Conservation (phyloP, 345 rosid genomes). For the Chamaenerion angustifolium region DNA sequence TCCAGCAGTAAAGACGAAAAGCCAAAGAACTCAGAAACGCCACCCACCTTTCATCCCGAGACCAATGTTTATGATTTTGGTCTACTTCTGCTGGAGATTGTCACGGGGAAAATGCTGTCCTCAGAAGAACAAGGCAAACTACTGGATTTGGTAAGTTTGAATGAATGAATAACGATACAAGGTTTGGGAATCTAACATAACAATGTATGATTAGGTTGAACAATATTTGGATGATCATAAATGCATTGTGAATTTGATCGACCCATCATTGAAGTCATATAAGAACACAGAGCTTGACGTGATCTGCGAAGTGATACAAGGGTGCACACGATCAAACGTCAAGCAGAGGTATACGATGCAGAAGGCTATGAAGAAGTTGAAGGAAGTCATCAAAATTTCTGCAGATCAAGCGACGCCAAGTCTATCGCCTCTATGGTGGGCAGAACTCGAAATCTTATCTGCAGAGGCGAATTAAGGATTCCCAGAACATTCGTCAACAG, state of each 20-base stretch:
- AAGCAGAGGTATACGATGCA: slow-evolving; percentile 58
- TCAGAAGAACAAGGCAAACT: slow-evolving; percentile 55
- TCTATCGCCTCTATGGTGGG: slow-evolving; percentile 99
- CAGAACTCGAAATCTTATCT: slow-evolving; percentile 89
- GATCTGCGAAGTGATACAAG: slow-evolving; percentile 43
- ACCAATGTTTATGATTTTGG: slow-evolving; percentile 65
- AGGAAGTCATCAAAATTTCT: slow-evolving; percentile 42
- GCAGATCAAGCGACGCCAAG: slow-evolving; percentile 90
- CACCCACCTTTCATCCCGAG: slow-evolving; percentile 37
- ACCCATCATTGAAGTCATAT: slow-evolving; percentile 49
- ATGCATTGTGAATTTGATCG: slow-evolving; percentile 37
- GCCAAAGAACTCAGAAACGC: slow-evolving; percentile 27
- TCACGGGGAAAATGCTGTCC: slow-evolving; percentile 67
- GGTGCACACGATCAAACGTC: slow-evolving; percentile 43
- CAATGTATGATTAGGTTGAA: slow-evolving; percentile 33
- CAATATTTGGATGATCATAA: slow-evolving; percentile 37
- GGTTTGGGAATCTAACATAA: too few relatives aligned
- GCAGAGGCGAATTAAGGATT: slow-evolving; percentile 52
- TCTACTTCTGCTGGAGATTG: slow-evolving; percentile 59
- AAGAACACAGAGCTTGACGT: slow-evolving; percentile 54
- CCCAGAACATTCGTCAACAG: too few relatives aligned
- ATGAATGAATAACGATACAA: not conserved
- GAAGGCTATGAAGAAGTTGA: slow-evolving; percentile 39
- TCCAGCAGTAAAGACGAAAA: slow-evolving; percentile 21
- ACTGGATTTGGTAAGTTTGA: slow-evolving; percentile 54